These are phyloP conservation scores for Cladophialophora chaetospira DNA, from an alignment of 2,329 filamentous ascomycete genomes.

Conservation along the genomic window DNA sequence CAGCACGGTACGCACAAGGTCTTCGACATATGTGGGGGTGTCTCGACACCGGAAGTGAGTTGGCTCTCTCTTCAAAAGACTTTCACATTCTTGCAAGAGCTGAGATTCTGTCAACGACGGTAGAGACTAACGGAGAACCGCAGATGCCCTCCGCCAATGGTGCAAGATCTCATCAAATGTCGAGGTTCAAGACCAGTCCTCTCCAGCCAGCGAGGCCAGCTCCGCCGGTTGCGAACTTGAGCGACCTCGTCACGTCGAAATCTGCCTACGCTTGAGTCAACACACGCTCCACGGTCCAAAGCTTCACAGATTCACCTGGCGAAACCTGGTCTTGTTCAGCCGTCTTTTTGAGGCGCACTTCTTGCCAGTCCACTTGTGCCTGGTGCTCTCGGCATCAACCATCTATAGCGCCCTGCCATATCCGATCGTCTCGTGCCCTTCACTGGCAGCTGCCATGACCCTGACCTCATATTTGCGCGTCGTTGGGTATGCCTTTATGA, in stretches of 20 bases:
- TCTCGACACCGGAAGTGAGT: constrained; percentile 68
- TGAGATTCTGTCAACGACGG: no score
- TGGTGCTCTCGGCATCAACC: constrained; percentile 64
- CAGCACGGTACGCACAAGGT: constrained; percentile 70
- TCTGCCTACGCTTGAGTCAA: constrained; percentile 56
- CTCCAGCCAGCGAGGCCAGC: neutral
- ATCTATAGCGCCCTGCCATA: constrained; percentile 60
- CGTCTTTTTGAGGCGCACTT: constrained; percentile 76
- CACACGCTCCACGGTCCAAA: constrained; percentile 55
- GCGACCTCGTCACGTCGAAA: constrained; percentile 14
- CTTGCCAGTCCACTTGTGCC: constrained; percentile 67
- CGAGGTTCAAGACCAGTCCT: neutral
- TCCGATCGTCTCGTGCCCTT: constrained; percentile 51
- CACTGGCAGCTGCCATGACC: constrained; percentile 60
- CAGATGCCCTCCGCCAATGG: constrained; percentile 59
- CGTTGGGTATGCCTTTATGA: constrained; percentile 63
- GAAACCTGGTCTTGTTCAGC: constrained; percentile 62
- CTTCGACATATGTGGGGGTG: constrained; percentile 76
- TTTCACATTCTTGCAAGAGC: no score
- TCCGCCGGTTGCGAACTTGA: neutral
- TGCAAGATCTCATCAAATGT: constrained; percentile 2
- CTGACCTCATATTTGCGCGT: constrained; percentile 63
- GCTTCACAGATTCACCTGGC: constrained; percentile 53
- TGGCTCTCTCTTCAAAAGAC: no score
- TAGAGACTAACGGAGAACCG: no score